Conservation (phyloP, 345 rosid species). For the Adansonia digitata region DNA sequence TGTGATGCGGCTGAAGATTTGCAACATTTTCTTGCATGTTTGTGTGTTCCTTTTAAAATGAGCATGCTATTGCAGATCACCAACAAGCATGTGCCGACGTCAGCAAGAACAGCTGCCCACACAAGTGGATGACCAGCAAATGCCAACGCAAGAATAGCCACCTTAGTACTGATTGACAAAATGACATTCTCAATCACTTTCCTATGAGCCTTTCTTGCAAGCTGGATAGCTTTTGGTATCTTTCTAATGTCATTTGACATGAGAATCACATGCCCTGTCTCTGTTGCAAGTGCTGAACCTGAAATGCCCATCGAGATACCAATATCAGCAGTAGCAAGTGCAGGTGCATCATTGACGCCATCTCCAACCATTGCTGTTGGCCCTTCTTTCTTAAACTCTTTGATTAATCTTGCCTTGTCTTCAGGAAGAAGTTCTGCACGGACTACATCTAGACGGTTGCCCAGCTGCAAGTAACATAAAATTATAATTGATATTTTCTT, state of each 20-base stretch:
- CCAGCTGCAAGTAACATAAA: slow-evolving; percentile 41
- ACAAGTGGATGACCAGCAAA: slow-evolving; percentile 75
- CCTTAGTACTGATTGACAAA: slow-evolving; percentile 57
- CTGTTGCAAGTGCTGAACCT: slow-evolving; percentile 81
- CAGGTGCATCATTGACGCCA: slow-evolving; percentile 90
- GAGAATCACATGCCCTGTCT: slow-evolving; percentile 70
- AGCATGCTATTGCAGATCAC: slow-evolving; percentile 88
- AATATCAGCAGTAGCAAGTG: slow-evolving; percentile 77
- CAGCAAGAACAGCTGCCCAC: slow-evolving; percentile 91
- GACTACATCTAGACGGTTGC: slow-evolving; percentile 48
- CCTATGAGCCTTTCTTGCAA: slow-evolving; percentile 50
- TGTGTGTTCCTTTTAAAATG: slow-evolving; percentile 34
- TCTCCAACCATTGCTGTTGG: slow-evolving; percentile 82
- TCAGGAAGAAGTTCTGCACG: slow-evolving; percentile 76
- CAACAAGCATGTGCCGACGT: slow-evolving; percentile 79
- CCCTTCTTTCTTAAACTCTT: slow-evolving; percentile 48
- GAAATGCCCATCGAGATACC: slow-evolving; percentile 94
- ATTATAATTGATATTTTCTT: background rate
- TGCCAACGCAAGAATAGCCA: slow-evolving; percentile 61
- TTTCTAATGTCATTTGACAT: slow-evolving; percentile 82
- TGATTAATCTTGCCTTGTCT: slow-evolving; percentile 55
- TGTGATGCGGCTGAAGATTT: background rate
- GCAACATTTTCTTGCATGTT: slow-evolving; percentile 24
- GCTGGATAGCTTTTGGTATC: slow-evolving; percentile 58
- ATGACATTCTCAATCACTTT: slow-evolving; percentile 64